Conservation (phyloP, 352 stramenopile genomes). For the Phytophthora capsici region DNA sequence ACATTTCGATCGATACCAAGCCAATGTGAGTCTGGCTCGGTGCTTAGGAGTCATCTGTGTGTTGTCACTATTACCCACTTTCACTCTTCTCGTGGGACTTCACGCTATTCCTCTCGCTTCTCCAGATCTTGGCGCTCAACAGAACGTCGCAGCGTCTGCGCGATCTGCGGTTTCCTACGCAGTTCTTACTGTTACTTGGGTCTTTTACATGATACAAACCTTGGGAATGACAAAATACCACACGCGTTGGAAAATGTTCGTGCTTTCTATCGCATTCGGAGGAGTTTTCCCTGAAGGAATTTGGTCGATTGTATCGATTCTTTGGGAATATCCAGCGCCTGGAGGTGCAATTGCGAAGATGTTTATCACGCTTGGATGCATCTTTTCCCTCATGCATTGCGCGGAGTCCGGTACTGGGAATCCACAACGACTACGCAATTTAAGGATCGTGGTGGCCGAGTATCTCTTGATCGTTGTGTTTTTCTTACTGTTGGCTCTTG, state of each 20-base stretch:
- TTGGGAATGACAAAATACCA: conserved; percentile 3
- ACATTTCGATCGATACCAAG: conserved; percentile 40
- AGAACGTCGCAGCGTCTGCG: conserved; percentile 3
- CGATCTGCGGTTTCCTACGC: conserved; percentile 21
- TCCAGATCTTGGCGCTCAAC: conserved; percentile 13
- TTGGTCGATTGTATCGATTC: conserved; percentile 8
- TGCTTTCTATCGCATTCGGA: conserved; percentile 6
- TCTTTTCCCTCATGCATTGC: conserved; percentile 10
- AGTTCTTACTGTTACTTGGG: conserved; percentile 11
- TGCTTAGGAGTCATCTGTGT: conserved; percentile 32
- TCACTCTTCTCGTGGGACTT: conserved; percentile 20
- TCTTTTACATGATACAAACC: conserved; percentile 22
- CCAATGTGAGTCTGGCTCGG: not conserved
- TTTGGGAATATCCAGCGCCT: conserved; percentile 30
- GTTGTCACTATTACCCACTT: conserved; percentile 12
- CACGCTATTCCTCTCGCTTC: conserved; percentile 20
- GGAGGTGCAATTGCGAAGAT: conserved; percentile 13
- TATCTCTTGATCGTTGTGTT: conserved; percentile 17
- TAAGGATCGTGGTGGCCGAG: conserved; percentile 9
- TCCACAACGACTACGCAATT: conserved; percentile 2
- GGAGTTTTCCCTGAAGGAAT: conserved; percentile 19
- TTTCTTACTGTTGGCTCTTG: conserved; percentile 34
- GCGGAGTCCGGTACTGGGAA: too few species aligned
- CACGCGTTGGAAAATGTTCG: not conserved
- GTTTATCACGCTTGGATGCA: not conserved